Base-by-base conservation (phyloP, 768 basidiomycete genomes). In the Pisolithus orientalis region DNA sequence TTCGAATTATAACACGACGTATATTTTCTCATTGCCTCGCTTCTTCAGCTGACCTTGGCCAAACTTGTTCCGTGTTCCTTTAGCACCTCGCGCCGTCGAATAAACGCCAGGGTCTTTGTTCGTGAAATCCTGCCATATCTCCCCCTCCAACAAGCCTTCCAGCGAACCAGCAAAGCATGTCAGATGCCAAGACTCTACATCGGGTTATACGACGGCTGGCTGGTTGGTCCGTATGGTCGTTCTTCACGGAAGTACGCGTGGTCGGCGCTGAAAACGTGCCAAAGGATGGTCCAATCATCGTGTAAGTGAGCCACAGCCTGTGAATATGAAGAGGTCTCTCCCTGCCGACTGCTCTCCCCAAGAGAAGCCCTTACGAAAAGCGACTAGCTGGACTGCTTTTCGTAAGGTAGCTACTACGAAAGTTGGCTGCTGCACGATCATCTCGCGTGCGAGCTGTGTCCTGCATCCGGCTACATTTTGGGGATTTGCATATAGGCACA, bases 181-280 rank as follows among this genome's bases (percentile, higher is more conserved):
- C 71, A 13, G 65, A 75, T 42, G 50, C 68, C 38, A 70, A 71
- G 54, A 42, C 79, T 42, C 67, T 85, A 54, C 94, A 95, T 72
- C 76, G 80, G 45, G 62, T 89, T 37, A 76, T 96, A 54, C 82
- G 88, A 50, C 72, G 72, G 43, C 69, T 94, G 46, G 87, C 94
- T 24, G 72, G 77, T 31, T 80, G 83, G 70, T 87, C 91, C 2
- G 79, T 91, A 10, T 76, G 80, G 65, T 86, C 89, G 5, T 97
- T 97, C 76, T 97, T 95, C 76, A 82, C 81, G 0, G 87, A 92
- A 67, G 80, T 96, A 45, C 85, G 83, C 61, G 82, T 96, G 53
- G 79, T 95, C 55, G 92, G 90, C 46, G 83, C 78, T 39, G 92
- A 95, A 68, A 86, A 94, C 65, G 90, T 97, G 13, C 94, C 95